Conservation (phyloP, 148 eudicot species). For the Vaccinium macrocarpon region DNA sequence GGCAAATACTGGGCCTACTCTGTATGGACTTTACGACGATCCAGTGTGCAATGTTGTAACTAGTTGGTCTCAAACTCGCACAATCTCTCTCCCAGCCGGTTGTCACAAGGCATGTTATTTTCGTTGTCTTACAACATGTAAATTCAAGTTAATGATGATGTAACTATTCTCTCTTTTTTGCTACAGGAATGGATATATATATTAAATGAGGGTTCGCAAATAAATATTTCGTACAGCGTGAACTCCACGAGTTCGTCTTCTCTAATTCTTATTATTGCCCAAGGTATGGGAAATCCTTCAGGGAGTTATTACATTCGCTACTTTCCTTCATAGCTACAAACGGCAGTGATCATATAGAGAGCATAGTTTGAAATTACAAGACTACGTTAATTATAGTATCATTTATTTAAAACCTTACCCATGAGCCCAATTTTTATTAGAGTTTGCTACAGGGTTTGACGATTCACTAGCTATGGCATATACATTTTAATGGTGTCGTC, state of each 20-base stretch:
- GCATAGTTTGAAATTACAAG: neutral
- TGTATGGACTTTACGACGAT: slow-evolving; percentile 43
- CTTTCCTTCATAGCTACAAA: neutral
- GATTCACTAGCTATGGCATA: neutral
- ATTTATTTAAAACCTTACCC: neutral
- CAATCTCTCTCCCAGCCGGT: slow-evolving; percentile 30
- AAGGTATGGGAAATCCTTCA: slow-evolving; percentile 45
- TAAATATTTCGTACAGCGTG: slow-evolving; percentile 58
- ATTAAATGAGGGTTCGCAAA: slow-evolving; percentile 72
- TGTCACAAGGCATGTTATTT: slow-evolving; percentile 50
- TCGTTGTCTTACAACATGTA: neutral
- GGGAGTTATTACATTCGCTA: neutral
- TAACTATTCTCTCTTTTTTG: slow-evolving; percentile 12
- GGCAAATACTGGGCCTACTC: slow-evolving; percentile 29
- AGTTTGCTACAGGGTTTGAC: neutral
- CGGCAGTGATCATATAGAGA: too few species aligned
- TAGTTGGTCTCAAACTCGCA: slow-evolving; percentile 51
- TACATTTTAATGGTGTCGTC: neutral
- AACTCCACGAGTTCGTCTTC: slow-evolving; percentile 43
- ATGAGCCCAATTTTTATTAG: neutral
- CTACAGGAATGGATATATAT: slow-evolving; percentile 68
- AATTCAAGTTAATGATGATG: neutral
- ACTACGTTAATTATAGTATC: neutral
- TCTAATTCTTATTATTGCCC: slow-evolving; percentile 62
- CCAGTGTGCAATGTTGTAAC: slow-evolving; percentile 34